These are phyloP conservation scores for Coniochaeta sp. DNA, from an alignment of 2,329 filamentous ascomycete species.

Conservation along the genomic window DNA sequence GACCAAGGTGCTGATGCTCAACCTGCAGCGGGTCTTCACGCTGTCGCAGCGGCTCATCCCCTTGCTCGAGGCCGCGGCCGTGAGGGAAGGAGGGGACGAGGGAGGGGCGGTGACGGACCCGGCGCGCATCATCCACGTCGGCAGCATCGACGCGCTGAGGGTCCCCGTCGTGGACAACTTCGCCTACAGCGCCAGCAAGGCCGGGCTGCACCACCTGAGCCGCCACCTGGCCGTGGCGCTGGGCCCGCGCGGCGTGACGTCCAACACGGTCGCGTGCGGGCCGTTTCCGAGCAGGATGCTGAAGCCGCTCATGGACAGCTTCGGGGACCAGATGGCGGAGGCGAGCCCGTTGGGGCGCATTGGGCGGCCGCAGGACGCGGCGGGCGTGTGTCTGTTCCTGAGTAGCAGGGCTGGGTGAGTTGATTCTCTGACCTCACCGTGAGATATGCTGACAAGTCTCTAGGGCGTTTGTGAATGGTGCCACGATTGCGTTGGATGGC, in stretches of 20 bases:
- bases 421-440: constrained; percentile 18
- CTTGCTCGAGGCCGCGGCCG: constrained; percentile 42
- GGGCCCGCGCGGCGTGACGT: constrained; percentile 52
- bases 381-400: constrained; percentile 64
- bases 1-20: constrained; percentile 54
- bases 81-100: constrained; percentile 6
- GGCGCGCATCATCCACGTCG: constrained; percentile 57
- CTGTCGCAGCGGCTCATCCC: constrained; percentile 56
- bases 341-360: constrained; percentile 61
- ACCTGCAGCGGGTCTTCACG: constrained; percentile 62
- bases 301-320: constrained; percentile 49
- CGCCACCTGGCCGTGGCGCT: constrained; percentile 53
- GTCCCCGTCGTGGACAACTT: constrained; percentile 53
- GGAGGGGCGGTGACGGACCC: constrained; percentile 34
- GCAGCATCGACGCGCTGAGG: constrained; percentile 54
- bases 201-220: constrained; percentile 56
- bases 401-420: constrained; percentile 49
- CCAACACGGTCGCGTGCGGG: constrained; percentile 65
- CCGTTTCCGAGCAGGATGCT: constrained; percentile 67
- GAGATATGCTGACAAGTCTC: constrained; percentile 13
- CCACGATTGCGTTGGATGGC: constrained; percentile 56
- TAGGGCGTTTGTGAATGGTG: constrained; percentile 53
- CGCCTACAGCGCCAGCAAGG: constrained; percentile 55
- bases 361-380: constrained; percentile 61
- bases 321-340: constrained; percentile 44